Conservation (phyloP, 306 rosid genomes). For the Nissolia schottii region DNA sequence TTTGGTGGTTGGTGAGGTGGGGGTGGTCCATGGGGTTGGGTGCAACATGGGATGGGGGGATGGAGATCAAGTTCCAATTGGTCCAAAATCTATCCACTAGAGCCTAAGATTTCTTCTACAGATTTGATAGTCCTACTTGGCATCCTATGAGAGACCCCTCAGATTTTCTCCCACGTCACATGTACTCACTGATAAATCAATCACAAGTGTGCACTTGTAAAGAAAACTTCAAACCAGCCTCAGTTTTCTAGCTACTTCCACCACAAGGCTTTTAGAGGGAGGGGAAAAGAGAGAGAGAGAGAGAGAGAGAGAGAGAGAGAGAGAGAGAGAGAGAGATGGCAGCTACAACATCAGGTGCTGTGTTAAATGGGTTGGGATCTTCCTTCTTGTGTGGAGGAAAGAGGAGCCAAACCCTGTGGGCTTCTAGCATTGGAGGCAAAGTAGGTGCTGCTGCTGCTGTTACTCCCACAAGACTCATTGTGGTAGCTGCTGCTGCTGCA, state of each 20-base stretch:
- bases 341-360: slow-evolving; percentile 61
- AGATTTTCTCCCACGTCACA: slow-evolving; percentile 15
- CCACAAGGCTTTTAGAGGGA: background rate
- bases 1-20: background rate
- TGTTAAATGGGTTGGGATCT: slow-evolving; percentile 64
- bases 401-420: slow-evolving; percentile 43
- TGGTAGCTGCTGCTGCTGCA: slow-evolving; percentile 56
- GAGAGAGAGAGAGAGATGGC: slow-evolving; percentile 40
- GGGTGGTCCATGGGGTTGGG: slow-evolving; percentile 43
- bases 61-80: slow-evolving; percentile 47
- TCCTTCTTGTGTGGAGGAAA: slow-evolving; percentile 59
- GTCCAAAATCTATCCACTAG: slow-evolving; percentile 63
- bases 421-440: slow-evolving; percentile 25
- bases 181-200: slow-evolving; percentile 19
- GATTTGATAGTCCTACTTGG: slow-evolving; percentile 59
- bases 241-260: background rate
- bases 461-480: slow-evolving; percentile 35
- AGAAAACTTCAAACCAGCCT: background rate
- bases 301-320: too few relatives aligned
- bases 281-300: background rate
- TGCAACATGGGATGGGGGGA: slow-evolving; percentile 21
- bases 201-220: background rate
- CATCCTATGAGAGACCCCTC: slow-evolving; percentile 21
- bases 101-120: slow-evolving; percentile 26
- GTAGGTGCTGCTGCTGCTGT: slow-evolving; percentile 22